Evolutionary conservation across 371 early-diverging fungal species (phyloP).

Genomic region (Entomophthora muscae): DNA sequence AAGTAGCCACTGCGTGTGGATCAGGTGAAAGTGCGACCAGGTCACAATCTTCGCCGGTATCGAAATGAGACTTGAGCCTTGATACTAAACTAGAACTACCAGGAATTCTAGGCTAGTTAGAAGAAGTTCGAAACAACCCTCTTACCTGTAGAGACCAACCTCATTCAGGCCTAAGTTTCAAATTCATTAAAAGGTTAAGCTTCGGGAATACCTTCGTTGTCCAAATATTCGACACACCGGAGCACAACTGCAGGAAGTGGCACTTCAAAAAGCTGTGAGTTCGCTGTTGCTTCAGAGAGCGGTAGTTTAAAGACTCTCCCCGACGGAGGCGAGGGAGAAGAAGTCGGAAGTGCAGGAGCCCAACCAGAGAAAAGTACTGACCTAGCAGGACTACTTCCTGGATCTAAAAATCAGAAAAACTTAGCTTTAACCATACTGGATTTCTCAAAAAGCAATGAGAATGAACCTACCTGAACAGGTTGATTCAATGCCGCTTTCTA

Average conservation of each 20-base stretch:
- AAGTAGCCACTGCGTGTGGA: constrained; percentile 6
- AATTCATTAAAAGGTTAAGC: not conserved
- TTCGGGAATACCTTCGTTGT: constrained; percentile 2
- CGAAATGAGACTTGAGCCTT: not conserved
- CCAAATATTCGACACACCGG: constrained; percentile 4
- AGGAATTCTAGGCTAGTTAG: not conserved
- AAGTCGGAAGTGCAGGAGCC: too few species aligned
- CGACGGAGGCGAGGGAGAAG: not conserved
- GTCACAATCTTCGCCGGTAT: constrained; percentile 1
- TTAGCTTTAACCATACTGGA: too few species aligned
- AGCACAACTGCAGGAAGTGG: constrained; percentile 4
- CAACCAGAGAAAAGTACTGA: not conserved
- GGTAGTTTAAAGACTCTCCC: constrained; percentile 1
- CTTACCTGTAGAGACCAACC: constrained; percentile 5
- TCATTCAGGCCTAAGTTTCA: constrained; percentile 6
- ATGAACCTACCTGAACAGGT: not conserved
- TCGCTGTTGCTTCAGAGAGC: not conserved
- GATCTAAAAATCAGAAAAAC: not conserved
- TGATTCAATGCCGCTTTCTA: not conserved
- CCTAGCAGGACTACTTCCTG: not conserved
- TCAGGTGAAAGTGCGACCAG: not conserved
- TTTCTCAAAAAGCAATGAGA: too few species aligned
- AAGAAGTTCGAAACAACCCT: not conserved
- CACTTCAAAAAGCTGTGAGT: not conserved
- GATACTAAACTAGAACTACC: not conserved